These are phyloP conservation scores for Pterocarpus santalinus DNA, from an alignment of 306 rosid genomes.

Conservation along the genomic window DNA sequence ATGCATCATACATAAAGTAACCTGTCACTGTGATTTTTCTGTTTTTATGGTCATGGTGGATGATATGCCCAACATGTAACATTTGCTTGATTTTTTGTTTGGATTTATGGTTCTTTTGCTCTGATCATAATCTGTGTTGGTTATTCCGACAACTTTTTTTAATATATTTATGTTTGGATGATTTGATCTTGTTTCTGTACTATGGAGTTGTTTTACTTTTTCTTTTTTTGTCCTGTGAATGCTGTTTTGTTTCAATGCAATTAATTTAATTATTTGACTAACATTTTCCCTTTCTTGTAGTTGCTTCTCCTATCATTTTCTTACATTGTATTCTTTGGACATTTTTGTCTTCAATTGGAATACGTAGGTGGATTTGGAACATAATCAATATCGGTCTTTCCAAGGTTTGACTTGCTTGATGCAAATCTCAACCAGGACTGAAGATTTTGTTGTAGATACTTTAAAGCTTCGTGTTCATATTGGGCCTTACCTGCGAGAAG, in stretches of 20 bases:
- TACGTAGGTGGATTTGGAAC: slow-evolving; percentile 95
- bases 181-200: slow-evolving; percentile 36
- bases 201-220: background rate
- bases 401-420: slow-evolving; percentile 99
- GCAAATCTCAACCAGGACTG: slow-evolving; percentile 97
- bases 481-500: slow-evolving; percentile 90
- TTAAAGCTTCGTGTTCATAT: slow-evolving; percentile 79
- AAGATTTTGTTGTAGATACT: slow-evolving; percentile 94
- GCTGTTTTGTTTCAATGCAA: slow-evolving; percentile 5
- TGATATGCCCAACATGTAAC: slow-evolving; percentile 11
- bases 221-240: background rate
- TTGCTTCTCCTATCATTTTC: background rate
- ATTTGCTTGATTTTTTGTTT: slow-evolving; percentile 30
- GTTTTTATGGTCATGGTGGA: background rate
- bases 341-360: slow-evolving; percentile 42
- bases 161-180: background rate
- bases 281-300: background rate
- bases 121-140: slow-evolving; percentile 6
- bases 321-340: slow-evolving; percentile 32
- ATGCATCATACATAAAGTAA: slow-evolving; percentile 1
- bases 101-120: slow-evolving; percentile 32
- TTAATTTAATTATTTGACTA: slow-evolving; percentile 21
- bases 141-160: background rate
- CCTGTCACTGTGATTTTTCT: background rate
- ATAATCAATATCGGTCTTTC: slow-evolving; percentile 96